Evolutionary conservation across 2,329 filamentous ascomycete genomes (phyloP), one percentile per base, ranked within the genome.

Genomic region (Xylariaceae sp.): DNA sequence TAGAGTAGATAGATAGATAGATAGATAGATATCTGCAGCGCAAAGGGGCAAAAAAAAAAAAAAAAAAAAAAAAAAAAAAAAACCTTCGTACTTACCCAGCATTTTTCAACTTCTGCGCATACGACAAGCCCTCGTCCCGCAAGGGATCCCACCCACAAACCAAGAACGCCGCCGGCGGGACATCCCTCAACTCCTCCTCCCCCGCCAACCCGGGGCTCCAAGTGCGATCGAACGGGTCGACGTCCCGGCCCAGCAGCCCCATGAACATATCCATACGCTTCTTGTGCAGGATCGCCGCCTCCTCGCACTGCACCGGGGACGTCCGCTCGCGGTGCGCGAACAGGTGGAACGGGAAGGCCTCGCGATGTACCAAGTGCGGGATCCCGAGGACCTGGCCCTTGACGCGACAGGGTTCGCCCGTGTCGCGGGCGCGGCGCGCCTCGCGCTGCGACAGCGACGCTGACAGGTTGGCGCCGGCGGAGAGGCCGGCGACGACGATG

Each of bases 301-400:
- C 54, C 5, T 72, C 71, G 56, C 74, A 74, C 52, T 78, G 71
- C 26, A 67, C 63, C 29, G 70, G 71, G 3, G 75, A 77, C 2
- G 76, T 77, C 19, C 74, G 60, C 5, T 71, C 67, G 0, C 62
- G 71, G 26, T 70, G 69, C 19, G 66, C 68, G 50, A 79, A 69
- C 49, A 74, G 47, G 9, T 75, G 64, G 16, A 59, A 66, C 1
- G 68, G 69, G 44, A 64, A 67, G 20, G 59, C 64, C n/a, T 65
- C 57, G 2, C 45, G 26, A 45, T 70, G 65, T 20, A 80, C 70
- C 16, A 82, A 50, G 32, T 71, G 73, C 0, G 77, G 77, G 12
- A 80, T 78, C 60, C 74, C 74, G 2, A 81, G 66, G 0, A 80
- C 66, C 59, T 80, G 79, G 0, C 80, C 81, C 3, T 70, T 71